phyloP scores from a whole-genome alignment of 202 grass and related monocot species.

The Carex sylvatica region DNA sequence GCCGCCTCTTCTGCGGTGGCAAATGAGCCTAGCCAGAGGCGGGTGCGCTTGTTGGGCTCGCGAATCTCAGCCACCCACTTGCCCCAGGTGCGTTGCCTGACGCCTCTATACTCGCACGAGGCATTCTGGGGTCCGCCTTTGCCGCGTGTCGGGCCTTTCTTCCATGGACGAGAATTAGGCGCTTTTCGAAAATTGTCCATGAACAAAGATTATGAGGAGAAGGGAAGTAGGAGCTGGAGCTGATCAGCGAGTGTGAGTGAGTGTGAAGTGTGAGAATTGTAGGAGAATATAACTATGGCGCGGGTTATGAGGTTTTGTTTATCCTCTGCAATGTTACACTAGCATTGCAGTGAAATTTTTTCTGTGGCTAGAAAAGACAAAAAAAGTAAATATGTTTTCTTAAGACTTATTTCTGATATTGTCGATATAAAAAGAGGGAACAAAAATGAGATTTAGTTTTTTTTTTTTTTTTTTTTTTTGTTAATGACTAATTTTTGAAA shows the following conservation, averaged over 20 bases:
- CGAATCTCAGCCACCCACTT: slow-evolving; percentile 99
- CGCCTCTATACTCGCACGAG: slow-evolving; percentile 94
- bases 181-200: slow-evolving; percentile 25
- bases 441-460: neutral
- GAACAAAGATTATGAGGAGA: neutral
- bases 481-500: neutral
- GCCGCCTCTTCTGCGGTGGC: slow-evolving; percentile 93
- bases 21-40: slow-evolving; percentile 92
- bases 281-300: slow-evolving; percentile 28
- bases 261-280: slow-evolving; percentile 23
- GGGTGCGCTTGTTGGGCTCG: slow-evolving; percentile 89
- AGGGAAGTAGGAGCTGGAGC: neutral
- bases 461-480: neutral
- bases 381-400: neutral
- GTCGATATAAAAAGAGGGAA: neutral
- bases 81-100: slow-evolving; percentile 94
- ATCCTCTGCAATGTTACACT: neutral
- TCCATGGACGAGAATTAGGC: slow-evolving; percentile 53
- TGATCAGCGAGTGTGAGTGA: slow-evolving; percentile 25
- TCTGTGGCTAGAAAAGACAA: neutral
- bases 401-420: neutral
- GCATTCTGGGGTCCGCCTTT: slow-evolving; percentile 96
- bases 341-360: neutral
- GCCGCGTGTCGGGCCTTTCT: slow-evolving; percentile 84
- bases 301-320: slow-evolving; percentile 17